Conservation (phyloP, 805 yeast genomes). For the Tetrapisispora fleetii region DNA sequence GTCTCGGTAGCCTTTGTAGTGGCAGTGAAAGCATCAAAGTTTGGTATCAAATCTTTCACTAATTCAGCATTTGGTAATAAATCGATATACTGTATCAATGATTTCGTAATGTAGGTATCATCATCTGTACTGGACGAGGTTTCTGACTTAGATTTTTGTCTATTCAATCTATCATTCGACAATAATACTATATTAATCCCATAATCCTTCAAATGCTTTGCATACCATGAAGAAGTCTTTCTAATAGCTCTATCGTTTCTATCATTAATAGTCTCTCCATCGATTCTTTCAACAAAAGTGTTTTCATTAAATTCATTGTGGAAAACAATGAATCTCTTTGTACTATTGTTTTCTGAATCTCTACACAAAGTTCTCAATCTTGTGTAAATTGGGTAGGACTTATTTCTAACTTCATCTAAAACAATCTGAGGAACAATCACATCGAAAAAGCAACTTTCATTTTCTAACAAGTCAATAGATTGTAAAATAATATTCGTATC, state of each 20-base stretch:
- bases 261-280: slow-evolving; percentile 72
- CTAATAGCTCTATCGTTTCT: slow-evolving; percentile 88
- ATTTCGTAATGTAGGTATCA: slow-evolving; percentile 34
- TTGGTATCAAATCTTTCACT: slow-evolving; percentile 69
- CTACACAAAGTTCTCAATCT: slow-evolving; percentile 71
- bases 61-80: slow-evolving; percentile 62
- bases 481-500: slow-evolving; percentile 85
- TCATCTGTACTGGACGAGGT: slow-evolving; percentile 19
- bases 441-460: slow-evolving; percentile 65
- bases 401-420: slow-evolving; percentile 81
- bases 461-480: slow-evolving; percentile 85
- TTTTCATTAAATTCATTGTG: slow-evolving; percentile 82
- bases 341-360: slow-evolving; percentile 38
- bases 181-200: slow-evolving; percentile 46
- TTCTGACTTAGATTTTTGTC: slow-evolving; percentile 44
- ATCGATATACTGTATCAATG: slow-evolving; percentile 62
- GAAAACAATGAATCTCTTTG: slow-evolving; percentile 78
- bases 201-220: slow-evolving; percentile 43
- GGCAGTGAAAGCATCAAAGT: slow-evolving; percentile 30
- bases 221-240: slow-evolving; percentile 61
- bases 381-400: slow-evolving; percentile 79
- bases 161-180: slow-evolving; percentile 70
- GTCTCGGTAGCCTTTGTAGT: slow-evolving; percentile 9
- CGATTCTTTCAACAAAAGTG: slow-evolving; percentile 53
- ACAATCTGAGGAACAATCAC: slow-evolving; percentile 94